Conservation (phyloP, 768 basidiomycete species). For the Dentipellis fragilis region DNA sequence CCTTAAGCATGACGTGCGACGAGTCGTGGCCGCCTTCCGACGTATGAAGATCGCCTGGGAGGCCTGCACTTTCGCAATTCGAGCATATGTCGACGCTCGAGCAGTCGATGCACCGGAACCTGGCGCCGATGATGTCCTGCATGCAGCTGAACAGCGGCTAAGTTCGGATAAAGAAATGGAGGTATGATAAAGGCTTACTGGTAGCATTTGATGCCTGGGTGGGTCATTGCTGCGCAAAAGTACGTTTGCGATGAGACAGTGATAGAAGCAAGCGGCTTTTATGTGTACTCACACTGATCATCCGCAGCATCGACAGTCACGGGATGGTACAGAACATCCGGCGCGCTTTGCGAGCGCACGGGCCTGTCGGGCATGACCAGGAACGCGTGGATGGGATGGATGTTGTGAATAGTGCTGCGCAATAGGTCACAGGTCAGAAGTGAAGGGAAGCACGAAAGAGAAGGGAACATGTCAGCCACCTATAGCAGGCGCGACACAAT, state of each 20-base stretch:
- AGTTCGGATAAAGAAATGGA: neutral
- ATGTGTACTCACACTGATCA: slow-evolving; percentile 7
- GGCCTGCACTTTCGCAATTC: slow-evolving; percentile 78
- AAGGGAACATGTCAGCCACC: slow-evolving; percentile 31
- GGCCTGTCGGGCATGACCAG: slow-evolving; percentile 64
- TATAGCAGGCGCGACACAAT: slow-evolving; percentile 76
- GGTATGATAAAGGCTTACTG: slow-evolving; percentile 6
- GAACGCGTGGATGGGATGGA: slow-evolving; percentile 87
- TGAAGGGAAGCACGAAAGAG: neutral
- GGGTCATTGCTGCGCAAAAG: slow-evolving; percentile 9
- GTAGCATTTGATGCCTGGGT: slow-evolving; percentile 10
- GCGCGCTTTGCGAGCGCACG: slow-evolving; percentile 28
- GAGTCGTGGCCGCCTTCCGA: slow-evolving; percentile 71
- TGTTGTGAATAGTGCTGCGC: slow-evolving; percentile 75
- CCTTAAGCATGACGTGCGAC: slow-evolving; percentile 93
- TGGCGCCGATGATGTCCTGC: slow-evolving; percentile 83
- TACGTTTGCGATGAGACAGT: neutral
- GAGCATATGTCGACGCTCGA: slow-evolving; percentile 64
- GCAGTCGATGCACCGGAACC: slow-evolving; percentile 90
- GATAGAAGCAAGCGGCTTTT: neutral
- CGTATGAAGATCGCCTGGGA: slow-evolving; percentile 75
- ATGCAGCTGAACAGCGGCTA: slow-evolving; percentile 49
- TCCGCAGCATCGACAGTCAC: slow-evolving; percentile 5
- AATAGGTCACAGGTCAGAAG: slow-evolving; percentile 4
- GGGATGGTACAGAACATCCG: slow-evolving; percentile 21